Percentiles rank a stretch among this genome's conserved stretches.
Conservation (phyloP, 2,329 filamentous ascomycete species). For the Fusarium subtropicale region DNA sequence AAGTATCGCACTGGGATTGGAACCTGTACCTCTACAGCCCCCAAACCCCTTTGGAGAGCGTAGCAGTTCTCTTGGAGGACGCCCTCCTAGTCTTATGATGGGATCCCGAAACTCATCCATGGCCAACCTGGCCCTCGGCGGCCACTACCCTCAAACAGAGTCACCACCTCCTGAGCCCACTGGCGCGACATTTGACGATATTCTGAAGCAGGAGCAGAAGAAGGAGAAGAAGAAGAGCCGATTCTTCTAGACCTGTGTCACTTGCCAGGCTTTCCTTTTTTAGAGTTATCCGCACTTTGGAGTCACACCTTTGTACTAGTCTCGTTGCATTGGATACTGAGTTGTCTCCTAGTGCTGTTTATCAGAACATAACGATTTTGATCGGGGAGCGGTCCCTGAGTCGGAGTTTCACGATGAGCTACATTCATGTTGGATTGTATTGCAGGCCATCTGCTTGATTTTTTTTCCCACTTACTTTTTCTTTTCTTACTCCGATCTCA, state of each 20-base stretch:
- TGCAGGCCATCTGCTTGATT: constrained; percentile 1
- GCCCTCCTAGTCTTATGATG: constrained; percentile 50
- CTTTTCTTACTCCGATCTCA: constrained; percentile 6
- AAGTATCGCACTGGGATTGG: constrained; percentile 58
- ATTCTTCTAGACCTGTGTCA: constrained; percentile 51
- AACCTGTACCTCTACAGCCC: constrained; percentile 56
- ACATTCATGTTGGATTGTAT: constrained; percentile 29
- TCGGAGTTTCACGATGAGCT: constrained; percentile 14
- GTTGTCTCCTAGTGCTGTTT: neutral
- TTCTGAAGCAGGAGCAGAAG: constrained; percentile 54
- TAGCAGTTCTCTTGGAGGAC: constrained; percentile 53
- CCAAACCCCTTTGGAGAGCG: constrained; percentile 51
- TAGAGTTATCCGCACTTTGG: constrained; percentile 8
- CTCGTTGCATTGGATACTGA: constrained; percentile 4
- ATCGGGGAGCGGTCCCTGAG: constrained; percentile 9
- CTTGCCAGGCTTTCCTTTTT: constrained; percentile 14
- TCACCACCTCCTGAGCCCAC: constrained; percentile 43
- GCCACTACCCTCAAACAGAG: constrained; percentile 30
- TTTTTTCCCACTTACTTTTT: constrained; percentile 8
- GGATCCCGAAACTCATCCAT: constrained; percentile 51
- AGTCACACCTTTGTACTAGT: constrained; percentile 21
- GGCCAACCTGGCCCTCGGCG: constrained; percentile 51
- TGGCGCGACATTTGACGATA: constrained; percentile 62
- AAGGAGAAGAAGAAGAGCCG: constrained; percentile 57
- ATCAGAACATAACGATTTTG: constrained; percentile 9